Percentiles rank a stretch among this genome's conserved stretches.
Conservation (phyloP, 805 yeast genomes). For the Osmozyma mogii region DNA sequence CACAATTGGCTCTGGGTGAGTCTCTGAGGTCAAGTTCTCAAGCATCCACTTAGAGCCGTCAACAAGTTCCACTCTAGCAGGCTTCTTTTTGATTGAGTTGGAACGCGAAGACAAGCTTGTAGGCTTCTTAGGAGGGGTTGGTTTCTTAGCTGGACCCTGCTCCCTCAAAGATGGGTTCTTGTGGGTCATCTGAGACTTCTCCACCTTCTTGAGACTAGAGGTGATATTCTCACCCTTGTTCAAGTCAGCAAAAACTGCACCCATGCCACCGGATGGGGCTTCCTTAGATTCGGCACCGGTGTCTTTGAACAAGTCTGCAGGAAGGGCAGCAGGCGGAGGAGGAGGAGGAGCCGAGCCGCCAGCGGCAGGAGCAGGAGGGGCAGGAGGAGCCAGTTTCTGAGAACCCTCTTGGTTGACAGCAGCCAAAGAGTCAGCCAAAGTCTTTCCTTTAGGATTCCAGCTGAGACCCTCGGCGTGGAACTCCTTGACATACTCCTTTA, state of each 20-base stretch:
- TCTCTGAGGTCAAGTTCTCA: conserved; percentile 60
- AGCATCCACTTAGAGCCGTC: conserved; percentile 84
- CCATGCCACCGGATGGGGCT: conserved; percentile 45
- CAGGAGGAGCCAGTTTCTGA: conserved; percentile 9
- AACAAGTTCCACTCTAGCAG: conserved; percentile 54
- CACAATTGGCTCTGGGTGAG: conserved; percentile 43
- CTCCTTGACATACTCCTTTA: conserved; percentile 68
- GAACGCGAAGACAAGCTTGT: conserved; percentile 45
- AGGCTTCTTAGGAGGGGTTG: conserved; percentile 83
- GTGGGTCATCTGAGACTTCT: conserved; percentile 88
- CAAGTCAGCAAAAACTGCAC: conserved; percentile 87
- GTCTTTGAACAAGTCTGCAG: conserved; percentile 58
- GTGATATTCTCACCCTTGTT: conserved; percentile 83
- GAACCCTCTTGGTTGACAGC: too few relatives aligned
- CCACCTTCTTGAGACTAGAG: conserved; percentile 82
- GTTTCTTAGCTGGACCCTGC: conserved; percentile 42
- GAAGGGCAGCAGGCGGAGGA: conserved; percentile 64
- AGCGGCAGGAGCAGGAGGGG: conserved; percentile 28
- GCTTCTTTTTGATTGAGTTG: conserved; percentile 28
- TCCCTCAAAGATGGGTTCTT: conserved; percentile 78
- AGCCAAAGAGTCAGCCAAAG: conserved; percentile 44
- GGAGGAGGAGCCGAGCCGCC: conserved; percentile 21
- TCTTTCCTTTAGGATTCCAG: conserved; percentile 59
- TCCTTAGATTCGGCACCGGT: conserved; percentile 3
- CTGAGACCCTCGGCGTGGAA: conserved; percentile 77